Base-by-base conservation (phyloP, 2,329 filamentous ascomycete genomes). In the Colletotrichum salicis region DNA sequence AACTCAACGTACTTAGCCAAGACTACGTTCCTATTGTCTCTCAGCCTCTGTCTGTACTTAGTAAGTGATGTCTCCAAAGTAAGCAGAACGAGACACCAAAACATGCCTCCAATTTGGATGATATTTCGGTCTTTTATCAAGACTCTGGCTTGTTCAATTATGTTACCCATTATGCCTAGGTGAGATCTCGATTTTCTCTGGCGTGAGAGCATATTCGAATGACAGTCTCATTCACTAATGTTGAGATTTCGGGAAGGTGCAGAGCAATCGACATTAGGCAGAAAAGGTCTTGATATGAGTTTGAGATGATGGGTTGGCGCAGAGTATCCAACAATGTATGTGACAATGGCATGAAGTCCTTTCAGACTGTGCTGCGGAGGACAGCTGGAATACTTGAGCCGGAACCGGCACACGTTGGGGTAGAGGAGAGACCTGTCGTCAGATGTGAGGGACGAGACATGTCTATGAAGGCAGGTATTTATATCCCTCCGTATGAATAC, bases 11-110 rank as follows among this genome's bases (percentile, higher is more conserved):
- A 29, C 27, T 29, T 29, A 45, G 69, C 64, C 69, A 63, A 63
- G 69, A 33, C 57, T 52, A 19, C 37, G 45, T 70, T 55, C 45
- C 64, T 51, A 48, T 58, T 10, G 29, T 37, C 29, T 33, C 22
- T 54, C 29, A 31, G 22, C 58, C 58, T 31, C 58, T n/a, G 35
- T 22, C 13, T 6, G 35, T 35, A 29, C 11, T n/a, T 24, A 12
- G 8, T 10, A 12, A 10, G 33, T 8, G 33, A 3, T 35, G 33
- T 35, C 33, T 35, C 8, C 33, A 5, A 35, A 2, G 33, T 35
- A 5, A 37, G 12, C 1, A 15, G 15, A 19, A 45, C 2, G 6
- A 19, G 15, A 45, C 6, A 45, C 41, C 15, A 8, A 19, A 8
- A 4, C 37, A 45, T 19, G 41, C 13, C 5, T n/a, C 15, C 41